phyloP scores from a whole-genome alignment of 1,139 yeast species.

The Saccharomyces hybrid region DNA sequence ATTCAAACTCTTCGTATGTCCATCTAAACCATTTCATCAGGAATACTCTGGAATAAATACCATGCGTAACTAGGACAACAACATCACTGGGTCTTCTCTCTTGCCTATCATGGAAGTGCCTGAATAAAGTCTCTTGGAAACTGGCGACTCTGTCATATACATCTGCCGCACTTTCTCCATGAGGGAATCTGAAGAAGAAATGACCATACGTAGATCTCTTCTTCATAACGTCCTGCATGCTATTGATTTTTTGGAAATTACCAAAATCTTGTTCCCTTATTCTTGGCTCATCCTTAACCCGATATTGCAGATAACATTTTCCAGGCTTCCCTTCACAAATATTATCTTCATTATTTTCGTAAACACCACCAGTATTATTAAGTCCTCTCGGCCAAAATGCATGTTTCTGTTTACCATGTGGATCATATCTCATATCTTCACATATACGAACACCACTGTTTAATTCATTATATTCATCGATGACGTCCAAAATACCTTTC shows the following conservation, averaged over 20 bases:
- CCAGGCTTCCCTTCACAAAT: conserved; percentile 5
- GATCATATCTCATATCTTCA: conserved; percentile 15
- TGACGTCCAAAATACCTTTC: conserved; percentile 53
- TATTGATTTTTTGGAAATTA: conserved; percentile 56
- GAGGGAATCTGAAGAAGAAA: conserved; percentile 82
- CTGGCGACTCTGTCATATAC: conserved; percentile 86
- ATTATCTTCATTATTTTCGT: conserved; percentile 17
- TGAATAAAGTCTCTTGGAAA: conserved; percentile 74
- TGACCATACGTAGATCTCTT: conserved; percentile 81
- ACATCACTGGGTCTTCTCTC: conserved; percentile 35
- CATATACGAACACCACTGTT: conserved; percentile 12
- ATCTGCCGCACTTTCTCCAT: conserved; percentile 94
- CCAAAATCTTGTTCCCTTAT: conserved; percentile 94
- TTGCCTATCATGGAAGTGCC: conserved; percentile 51
- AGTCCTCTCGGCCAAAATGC: conserved; percentile 20
- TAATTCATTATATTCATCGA: conserved; percentile 36
- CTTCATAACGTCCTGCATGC: conserved; percentile 69
- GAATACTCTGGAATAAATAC: conserved; percentile 88
- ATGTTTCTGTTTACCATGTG: conserved; percentile 17
- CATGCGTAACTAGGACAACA: conserved; percentile 80
- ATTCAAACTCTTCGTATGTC: conserved; percentile 84
- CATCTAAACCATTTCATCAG: conserved; percentile 90
- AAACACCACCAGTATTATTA: conserved; percentile 21
- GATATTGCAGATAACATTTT: conserved; percentile 39
- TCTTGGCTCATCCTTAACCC: conserved; percentile 74